A percentile compares a stretch with the other conserved stretches of the same genome.
phyloP scores from a whole-genome alignment of 768 basidiomycete genomes.

The Boletus tylopilopsis region DNA sequence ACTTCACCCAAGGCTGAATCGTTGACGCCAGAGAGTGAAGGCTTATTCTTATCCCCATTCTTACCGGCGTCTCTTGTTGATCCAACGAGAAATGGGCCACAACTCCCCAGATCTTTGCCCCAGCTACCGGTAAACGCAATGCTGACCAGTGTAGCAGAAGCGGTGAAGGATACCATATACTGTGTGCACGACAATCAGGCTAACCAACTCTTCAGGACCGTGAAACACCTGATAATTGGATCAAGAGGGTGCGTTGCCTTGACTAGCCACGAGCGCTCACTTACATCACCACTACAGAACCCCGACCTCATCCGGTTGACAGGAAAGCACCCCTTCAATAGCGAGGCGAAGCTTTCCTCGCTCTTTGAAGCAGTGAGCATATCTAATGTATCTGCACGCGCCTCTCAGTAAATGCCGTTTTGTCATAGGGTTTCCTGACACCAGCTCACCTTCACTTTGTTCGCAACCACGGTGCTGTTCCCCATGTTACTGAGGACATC shows the following conservation, averaged over 20 bases:
- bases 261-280: not conserved
- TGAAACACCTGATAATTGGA: conserved; percentile 40
- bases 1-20: not conserved
- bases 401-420: not conserved
- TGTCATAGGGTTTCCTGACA: conserved; percentile 48
- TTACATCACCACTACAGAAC: conserved; percentile 18
- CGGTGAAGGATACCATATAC: conserved; percentile 8
- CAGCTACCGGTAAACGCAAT: conserved; percentile 23
- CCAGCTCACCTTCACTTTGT: conserved; percentile 53
- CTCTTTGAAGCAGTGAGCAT: conserved; percentile 38
- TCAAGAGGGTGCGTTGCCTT: conserved; percentile 28
- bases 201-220: conserved; percentile 22
- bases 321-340: conserved; percentile 61
- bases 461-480: conserved; percentile 62
- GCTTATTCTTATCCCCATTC: conserved; percentile 15
- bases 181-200: not conserved
- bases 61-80: conserved; percentile 13
- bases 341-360: conserved; percentile 44
- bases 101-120: conserved; percentile 20
- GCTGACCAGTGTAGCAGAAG: conserved; percentile 19
- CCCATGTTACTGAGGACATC: conserved; percentile 36
- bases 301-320: conserved; percentile 47
- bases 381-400: not conserved
- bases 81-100: conserved; percentile 20
- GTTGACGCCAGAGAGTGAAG: not conserved